Evolutionary conservation across 352 stramenopile species (phyloP), one percentile per base, ranked within the genome.

Genomic region (Globisporangium apiculatum): DNA sequence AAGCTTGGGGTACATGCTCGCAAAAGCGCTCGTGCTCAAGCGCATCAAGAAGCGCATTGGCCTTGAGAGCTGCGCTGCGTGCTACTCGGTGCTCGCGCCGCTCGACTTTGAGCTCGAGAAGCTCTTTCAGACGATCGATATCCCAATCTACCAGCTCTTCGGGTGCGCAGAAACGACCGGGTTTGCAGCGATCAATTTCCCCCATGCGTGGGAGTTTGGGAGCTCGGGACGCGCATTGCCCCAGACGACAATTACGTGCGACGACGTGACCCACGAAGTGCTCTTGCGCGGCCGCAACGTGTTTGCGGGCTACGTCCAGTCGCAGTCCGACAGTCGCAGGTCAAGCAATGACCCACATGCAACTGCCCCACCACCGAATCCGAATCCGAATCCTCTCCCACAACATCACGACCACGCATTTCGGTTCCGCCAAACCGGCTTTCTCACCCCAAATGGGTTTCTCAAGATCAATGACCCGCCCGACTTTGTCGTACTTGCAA

Each of bases 111-210:
- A 91, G 60, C 78, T 90, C 5, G 79, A 89, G 53, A 78, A 78
- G 60, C 69, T 93, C 1, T 93, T 93, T 57, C 87, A 88, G 68
- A 91, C 77, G 1, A 85, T 93, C 40, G 83, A 91, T 61, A 78
- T 88, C 4, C 83, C 83, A 7, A 85, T 94, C 38, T 94, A 91
- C 59, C 80, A 89, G 60, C 66, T 90, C 11, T 87, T 83, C 54
- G 84, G 84, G 4, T 79, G 71, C 5, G 60, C 77, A 14, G 82
- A 91, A 56, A 85, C 79, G 9, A 81, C 66, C 17, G 84, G 84
- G 36, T 89, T 94, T 36, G 76, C 75, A 2, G 61, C 79, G 2
- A 73, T 91, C 51, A 94, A 90, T 58, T 90, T 74, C 54, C 78
- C 82, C 2, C 73, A 89, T 55, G 66, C 70, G 31, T 94, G 82